phyloP scores from a whole-genome alignment of 2,329 filamentous ascomycete genomes.

The Pyrenophora seminiperda region DNA sequence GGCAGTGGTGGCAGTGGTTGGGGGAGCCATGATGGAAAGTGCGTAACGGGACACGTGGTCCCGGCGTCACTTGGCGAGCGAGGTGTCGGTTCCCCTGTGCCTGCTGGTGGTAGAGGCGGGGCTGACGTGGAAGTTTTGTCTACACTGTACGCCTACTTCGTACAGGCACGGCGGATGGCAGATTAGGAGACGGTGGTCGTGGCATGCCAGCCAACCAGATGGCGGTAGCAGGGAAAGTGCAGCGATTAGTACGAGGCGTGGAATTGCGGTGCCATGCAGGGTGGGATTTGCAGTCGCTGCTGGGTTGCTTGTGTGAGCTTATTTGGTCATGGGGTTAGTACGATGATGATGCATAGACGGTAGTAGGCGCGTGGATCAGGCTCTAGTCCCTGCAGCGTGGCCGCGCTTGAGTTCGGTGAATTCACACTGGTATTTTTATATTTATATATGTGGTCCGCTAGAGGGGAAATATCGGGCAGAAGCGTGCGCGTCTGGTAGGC shows the following conservation, averaged over 20 bases:
- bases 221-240: neutral
- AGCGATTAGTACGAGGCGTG: neutral
- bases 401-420: slow-evolving; percentile 11
- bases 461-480: slow-evolving; percentile 15
- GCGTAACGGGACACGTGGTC: slow-evolving; percentile 6
- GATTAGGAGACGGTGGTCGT: neutral
- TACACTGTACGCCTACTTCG: no score
- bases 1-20: no score
- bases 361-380: slow-evolving; percentile 15
- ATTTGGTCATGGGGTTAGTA: slow-evolving; percentile 3
- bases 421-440: slow-evolving; percentile 7
- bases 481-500: slow-evolving; percentile 6
- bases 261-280: neutral
- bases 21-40: slow-evolving; percentile 25
- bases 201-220: neutral
- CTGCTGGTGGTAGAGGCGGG: slow-evolving; percentile 12
- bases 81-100: slow-evolving; percentile 9
- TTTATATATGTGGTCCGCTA: slow-evolving; percentile 11
- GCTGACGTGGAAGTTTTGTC: slow-evolving; percentile 6
- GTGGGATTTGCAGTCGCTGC: neutral
- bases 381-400: slow-evolving; percentile 18
- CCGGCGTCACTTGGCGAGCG: slow-evolving; percentile 13
- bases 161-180: slow-evolving; percentile 1
- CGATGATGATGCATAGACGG: slow-evolving; percentile 18
- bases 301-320: no score